phyloP scores from a whole-genome alignment of 148 eudicot species.

The Mesembryanthemum crystallinum region DNA sequence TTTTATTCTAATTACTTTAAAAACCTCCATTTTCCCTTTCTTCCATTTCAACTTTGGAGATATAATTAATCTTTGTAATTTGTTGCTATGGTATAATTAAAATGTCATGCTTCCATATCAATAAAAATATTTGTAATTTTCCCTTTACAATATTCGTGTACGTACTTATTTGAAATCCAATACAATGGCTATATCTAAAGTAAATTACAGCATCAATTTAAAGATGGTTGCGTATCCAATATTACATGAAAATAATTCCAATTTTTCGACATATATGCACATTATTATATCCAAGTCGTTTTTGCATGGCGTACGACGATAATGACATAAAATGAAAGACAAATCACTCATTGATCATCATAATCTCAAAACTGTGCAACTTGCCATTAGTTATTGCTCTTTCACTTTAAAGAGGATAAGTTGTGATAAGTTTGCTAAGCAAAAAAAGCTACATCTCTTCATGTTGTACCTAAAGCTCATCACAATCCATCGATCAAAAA shows the following conservation, averaged over 20 bases:
- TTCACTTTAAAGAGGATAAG: conserved; percentile 17
- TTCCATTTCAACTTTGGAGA: neutral
- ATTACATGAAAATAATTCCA: no score
- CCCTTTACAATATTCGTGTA: neutral
- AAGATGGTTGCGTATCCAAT: no score
- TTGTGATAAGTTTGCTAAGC: conserved; percentile 14
- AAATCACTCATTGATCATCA: neutral
- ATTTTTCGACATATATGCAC: no score
- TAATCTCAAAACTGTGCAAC: conserved; percentile 3
- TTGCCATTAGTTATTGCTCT: conserved; percentile 8
- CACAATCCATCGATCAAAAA: conserved; percentile 5
- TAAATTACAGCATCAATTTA: no score
- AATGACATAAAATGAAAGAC: conserved; percentile 11
- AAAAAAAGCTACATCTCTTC: conserved; percentile 10
- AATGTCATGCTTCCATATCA: neutral
- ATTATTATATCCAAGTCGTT: neutral
- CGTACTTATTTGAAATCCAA: neutral
- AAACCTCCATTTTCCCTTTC: neutral
- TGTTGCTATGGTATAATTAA: conserved; percentile 5
- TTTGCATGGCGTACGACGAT: neutral
- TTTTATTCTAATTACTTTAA: neutral
- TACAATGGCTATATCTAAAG: neutral
- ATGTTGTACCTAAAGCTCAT: neutral
- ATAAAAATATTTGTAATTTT: neutral
- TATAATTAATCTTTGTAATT: conserved; percentile 11